These are phyloP conservation scores for Ophiostoma triangulosporum DNA, from an alignment of 2,329 filamentous ascomycete species.

Conservation along the genomic window DNA sequence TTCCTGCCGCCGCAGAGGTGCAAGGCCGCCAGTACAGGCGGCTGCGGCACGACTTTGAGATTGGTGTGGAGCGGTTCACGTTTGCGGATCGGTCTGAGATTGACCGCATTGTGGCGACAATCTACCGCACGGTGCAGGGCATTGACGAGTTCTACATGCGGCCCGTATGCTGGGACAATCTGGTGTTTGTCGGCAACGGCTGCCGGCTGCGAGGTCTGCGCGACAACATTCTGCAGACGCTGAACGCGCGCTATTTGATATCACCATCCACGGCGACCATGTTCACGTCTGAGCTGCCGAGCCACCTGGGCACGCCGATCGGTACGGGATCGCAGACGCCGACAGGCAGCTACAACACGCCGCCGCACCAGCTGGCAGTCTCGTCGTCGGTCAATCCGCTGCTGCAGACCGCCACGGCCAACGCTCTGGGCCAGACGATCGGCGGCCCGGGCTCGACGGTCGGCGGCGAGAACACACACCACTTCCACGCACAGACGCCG, in stretches of 20 bases:
- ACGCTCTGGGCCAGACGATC: not conserved
- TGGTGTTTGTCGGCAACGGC: constrained; percentile 87
- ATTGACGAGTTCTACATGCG: constrained; percentile 78
- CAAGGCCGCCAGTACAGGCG: constrained; percentile 15
- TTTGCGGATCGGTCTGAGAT: constrained; percentile 59
- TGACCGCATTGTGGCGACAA: constrained; percentile 68
- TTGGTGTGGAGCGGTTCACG: constrained; percentile 62
- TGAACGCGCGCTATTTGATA: constrained; percentile 73
- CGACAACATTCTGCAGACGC: constrained; percentile 69
- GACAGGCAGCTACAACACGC: constrained; percentile 45
- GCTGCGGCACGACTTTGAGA: constrained; percentile 55
- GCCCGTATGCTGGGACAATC: constrained; percentile 76
- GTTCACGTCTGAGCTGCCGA: constrained; percentile 92
- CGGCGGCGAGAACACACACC: constrained; percentile 26
- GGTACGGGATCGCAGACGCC: constrained; percentile 89
- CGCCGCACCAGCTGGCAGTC: constrained; percentile 37
- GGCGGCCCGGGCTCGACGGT: constrained; percentile 21
- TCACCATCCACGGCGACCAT: constrained; percentile 89
- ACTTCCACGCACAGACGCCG: constrained; percentile 58
- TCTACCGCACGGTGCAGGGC: constrained; percentile 70
- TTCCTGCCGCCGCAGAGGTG: constrained; percentile 7
- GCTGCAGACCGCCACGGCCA: constrained; percentile 74
- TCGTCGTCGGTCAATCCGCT: constrained; percentile 64
- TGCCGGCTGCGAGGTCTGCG: constrained; percentile 63
- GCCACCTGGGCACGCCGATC: constrained; percentile 78